These are phyloP conservation scores for Eremothecium sinecaudum DNA, from an alignment of 1,139 yeast species.

Conservation along the genomic window DNA sequence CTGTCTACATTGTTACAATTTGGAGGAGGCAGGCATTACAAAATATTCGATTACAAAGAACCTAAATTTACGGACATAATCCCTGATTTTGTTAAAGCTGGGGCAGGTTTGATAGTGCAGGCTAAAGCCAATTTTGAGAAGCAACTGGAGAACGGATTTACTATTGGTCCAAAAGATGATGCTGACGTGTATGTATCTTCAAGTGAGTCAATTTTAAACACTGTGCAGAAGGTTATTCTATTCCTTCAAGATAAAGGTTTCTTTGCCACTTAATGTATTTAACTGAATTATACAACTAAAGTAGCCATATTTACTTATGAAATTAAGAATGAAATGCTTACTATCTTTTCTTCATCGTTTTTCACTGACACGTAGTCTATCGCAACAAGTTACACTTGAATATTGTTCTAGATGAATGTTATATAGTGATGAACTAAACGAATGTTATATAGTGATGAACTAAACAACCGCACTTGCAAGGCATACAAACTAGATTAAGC, in stretches of 20 bases:
- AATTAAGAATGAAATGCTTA: too few relatives aligned
- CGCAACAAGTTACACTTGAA: too few relatives aligned
- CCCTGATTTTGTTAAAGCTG: slow-evolving; percentile 78
- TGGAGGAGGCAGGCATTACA: slow-evolving; percentile 77
- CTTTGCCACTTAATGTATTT: slow-evolving; percentile 41
- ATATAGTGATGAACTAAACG: too few relatives aligned
- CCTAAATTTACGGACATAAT: slow-evolving; percentile 34
- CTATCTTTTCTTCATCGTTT: too few relatives aligned
- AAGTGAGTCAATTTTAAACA: slow-evolving; percentile 43
- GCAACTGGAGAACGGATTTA: slow-evolving; percentile 42
- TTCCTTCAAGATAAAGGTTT: slow-evolving; percentile 75
- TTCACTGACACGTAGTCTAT: too few relatives aligned
- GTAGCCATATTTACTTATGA: too few relatives aligned
- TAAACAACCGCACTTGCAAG: too few relatives aligned
- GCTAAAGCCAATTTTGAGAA: slow-evolving; percentile 32
- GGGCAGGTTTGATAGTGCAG: slow-evolving; percentile 74
- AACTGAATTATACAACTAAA: too few relatives aligned
- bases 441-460: too few relatives aligned
- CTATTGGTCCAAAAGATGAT: slow-evolving; percentile 37
- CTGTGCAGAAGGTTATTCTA: slow-evolving; percentile 61
- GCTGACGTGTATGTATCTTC: slow-evolving; percentile 49
- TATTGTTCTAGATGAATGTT: too few relatives aligned
- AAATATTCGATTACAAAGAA: slow-evolving; percentile 40
- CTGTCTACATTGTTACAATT: slow-evolving; percentile 86
- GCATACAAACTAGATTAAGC: too few relatives aligned